Conservation (phyloP, 192 early-diverging fungal species). For the Podila epigama region DNA sequence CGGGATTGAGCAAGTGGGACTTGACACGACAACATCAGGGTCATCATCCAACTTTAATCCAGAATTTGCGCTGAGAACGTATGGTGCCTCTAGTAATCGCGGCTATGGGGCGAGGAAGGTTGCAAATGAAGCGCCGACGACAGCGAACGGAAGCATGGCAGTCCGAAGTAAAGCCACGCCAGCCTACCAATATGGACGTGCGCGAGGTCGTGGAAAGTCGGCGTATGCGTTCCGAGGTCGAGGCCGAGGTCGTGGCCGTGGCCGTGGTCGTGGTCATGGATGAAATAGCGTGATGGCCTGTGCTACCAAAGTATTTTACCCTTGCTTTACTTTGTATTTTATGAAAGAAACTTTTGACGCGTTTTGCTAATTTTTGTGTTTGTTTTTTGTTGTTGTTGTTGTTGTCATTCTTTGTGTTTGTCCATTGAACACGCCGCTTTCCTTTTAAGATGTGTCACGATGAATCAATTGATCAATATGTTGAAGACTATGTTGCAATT, state of each 20-base stretch:
- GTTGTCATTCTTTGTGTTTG: too few species aligned
- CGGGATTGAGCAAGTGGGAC: not conserved
- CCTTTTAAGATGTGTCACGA: not conserved
- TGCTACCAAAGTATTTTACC: too few species aligned
- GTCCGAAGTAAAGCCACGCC: not conserved
- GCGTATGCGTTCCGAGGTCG: not conserved
- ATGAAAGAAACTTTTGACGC: too few species aligned
- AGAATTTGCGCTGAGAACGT: too few species aligned
- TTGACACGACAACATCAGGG: too few species aligned
- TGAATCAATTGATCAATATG: too few species aligned
- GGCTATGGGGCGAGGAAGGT: not conserved
- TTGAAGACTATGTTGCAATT: too few species aligned
- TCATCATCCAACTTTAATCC: too few species aligned
- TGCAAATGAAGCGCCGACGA: not conserved
- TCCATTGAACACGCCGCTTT: not conserved
- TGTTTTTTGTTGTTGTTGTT: too few species aligned
- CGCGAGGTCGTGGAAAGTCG: not conserved
- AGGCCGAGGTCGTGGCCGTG: not conserved
- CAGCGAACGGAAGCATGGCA: not conserved
- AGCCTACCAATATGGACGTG: not conserved
- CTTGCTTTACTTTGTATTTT: too few species aligned
- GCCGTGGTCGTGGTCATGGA: constrained; percentile 13
- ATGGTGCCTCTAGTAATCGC: not conserved
- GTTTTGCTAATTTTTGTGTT: too few species aligned
- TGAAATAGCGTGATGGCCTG: constrained; percentile 2